Base-by-base conservation (phyloP, 140 eudicot genomes). In the Ambrosia hybrid region DNA sequence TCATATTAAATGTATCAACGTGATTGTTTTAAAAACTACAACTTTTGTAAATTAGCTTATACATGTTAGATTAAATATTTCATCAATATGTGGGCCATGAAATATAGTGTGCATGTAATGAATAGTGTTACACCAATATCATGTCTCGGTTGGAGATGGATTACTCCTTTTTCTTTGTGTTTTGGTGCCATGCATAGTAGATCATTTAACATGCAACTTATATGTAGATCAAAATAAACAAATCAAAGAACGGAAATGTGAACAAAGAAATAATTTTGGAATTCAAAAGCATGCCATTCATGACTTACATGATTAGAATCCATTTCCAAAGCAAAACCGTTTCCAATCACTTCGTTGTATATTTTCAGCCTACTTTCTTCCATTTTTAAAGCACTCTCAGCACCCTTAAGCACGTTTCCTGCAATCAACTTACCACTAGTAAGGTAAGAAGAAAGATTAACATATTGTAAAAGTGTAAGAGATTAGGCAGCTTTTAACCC, bases 331-430 rank as follows among this genome's bases (percentile, higher is more conserved):
- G 71, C 75, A 79, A 83, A 81, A 61, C 82, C 85, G 71, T 80
- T 76, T 33, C 83, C 78, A 70, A 70, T 73, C 64, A 88, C 52
- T 76, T 86, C 89, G 39, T 80, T 86, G 60, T 84, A 94, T 67
- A 68, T 76, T 64, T 79, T 82, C 51, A 78, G 71, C 77, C 97
- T 88, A 74, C 67, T 83, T 72, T 84, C 92, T 84, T 90, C 99
- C 83, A 84, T n/a, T 79, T 90, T 84, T 76, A 90, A 72, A 73
- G 96, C 97, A 81, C 72, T 90, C 63, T 86, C 87, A 4, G 97
- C 85, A 71, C 84, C 91, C 83, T 83, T 88, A 51, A 84, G 64
- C 56, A 83, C 53, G 67, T 78, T 77, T 66, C 88, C 96, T 80
- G 81, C 87, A 59, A 76, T 53, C 52, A 78, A 65, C 73, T 63